Evolutionary conservation across 306 rosid species (phyloP).

Genomic region (Lithocarpus polystachyus): DNA sequence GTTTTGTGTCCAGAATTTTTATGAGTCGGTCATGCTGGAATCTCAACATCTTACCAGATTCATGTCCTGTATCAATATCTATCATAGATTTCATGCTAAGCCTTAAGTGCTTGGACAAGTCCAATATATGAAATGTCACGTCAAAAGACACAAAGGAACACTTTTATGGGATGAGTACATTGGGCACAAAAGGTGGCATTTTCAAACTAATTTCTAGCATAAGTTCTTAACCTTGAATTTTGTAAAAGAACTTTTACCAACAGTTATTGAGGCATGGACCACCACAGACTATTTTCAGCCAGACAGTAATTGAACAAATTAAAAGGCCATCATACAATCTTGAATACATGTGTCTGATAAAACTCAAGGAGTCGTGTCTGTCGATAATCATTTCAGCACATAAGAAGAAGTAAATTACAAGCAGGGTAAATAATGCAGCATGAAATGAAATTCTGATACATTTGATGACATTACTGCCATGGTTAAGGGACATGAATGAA

Average conservation of each 20-base stretch:
- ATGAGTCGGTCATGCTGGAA: background rate
- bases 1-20: background rate
- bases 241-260: background rate
- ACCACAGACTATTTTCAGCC: background rate
- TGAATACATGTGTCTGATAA: too few species aligned
- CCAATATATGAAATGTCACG: background rate
- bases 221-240: background rate
- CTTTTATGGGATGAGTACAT: background rate
- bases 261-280: background rate
- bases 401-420: too few species aligned
- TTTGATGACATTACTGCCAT: background rate
- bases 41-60: background rate
- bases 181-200: background rate
- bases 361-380: too few species aligned
- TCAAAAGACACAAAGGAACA: background rate
- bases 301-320: background rate
- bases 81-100: background rate
- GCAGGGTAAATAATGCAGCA: too few species aligned
- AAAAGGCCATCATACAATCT: background rate
- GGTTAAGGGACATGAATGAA: background rate
- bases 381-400: too few species aligned
- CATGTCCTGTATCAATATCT: background rate
- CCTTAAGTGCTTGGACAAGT: background rate
- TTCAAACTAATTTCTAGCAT: background rate
- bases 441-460: too few species aligned